A percentile compares a stretch with the other conserved stretches of the same genome.
Conservation (phyloP, 176 grass and related monocot genomes). For the Saccharum officinarum region DNA sequence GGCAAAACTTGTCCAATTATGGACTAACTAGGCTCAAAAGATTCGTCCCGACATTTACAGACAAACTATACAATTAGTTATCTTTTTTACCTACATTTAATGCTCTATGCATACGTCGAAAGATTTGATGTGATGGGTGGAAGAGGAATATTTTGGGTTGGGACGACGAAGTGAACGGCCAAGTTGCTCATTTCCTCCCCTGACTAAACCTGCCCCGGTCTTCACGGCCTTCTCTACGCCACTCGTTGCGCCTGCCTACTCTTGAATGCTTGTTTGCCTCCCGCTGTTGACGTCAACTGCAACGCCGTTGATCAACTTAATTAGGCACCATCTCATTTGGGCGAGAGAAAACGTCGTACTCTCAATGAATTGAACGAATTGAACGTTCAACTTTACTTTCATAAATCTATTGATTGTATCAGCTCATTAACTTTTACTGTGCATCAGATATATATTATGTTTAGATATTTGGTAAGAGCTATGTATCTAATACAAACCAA, state of each 20-base stretch:
- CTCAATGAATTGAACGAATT: neutral
- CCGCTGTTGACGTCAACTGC: slow-evolving; percentile 5
- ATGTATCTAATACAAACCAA: too few species aligned
- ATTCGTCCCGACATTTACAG: too few species aligned
- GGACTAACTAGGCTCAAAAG: too few species aligned
- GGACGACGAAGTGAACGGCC: too few species aligned
- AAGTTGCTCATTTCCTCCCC: neutral
- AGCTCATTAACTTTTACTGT: neutral
- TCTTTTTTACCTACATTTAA: too few species aligned
- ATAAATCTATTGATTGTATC: neutral
- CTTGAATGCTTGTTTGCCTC: neutral
- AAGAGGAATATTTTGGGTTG: too few species aligned
- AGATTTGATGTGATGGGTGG: too few species aligned
- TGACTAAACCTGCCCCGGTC: slow-evolving; percentile 4
- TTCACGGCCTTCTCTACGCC: slow-evolving; percentile 9
- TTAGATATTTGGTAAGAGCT: too few species aligned
- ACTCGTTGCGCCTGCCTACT: neutral
- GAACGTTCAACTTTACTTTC: neutral
- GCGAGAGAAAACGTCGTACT: neutral
- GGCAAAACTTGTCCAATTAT: too few species aligned
- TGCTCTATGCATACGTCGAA: too few species aligned
- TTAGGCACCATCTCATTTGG: neutral
- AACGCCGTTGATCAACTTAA: neutral
- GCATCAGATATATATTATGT: too few species aligned
- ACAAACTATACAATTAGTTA: too few species aligned